A percentile compares a stretch with the other conserved stretches of the same genome.
Conservation (phyloP, 2,329 filamentous ascomycete genomes). For the Ophiocordyceps robertsii region DNA sequence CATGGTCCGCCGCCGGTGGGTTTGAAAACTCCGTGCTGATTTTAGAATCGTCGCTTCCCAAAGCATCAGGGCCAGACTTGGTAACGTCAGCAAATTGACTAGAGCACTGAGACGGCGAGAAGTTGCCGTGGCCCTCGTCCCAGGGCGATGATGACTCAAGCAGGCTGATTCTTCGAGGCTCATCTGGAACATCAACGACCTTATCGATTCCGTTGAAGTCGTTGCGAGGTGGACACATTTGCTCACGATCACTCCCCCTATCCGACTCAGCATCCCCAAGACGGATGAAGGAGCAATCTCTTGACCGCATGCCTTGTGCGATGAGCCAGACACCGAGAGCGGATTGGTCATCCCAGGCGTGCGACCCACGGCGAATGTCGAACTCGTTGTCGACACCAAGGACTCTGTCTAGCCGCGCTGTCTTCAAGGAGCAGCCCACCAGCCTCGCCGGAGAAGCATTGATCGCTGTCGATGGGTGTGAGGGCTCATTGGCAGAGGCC, state of each 20-base stretch:
- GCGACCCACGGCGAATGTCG: conserved; percentile 14
- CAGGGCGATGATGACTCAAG: not conserved
- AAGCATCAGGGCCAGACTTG: not conserved
- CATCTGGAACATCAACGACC: conserved; percentile 2
- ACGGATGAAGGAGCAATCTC: conserved; percentile 10
- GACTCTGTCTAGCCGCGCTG: conserved; percentile 5
- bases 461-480: not conserved
- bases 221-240: not conserved
- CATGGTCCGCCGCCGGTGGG: not conserved
- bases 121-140: not conserved
- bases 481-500: not conserved
- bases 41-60: not conserved
- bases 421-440: conserved; percentile 1
- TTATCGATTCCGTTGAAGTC: conserved; percentile 6
- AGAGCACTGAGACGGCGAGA: too few relatives aligned
- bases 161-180: conserved; percentile 1
- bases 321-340: conserved; percentile 23
- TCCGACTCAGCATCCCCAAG: conserved; percentile 5
- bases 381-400: conserved; percentile 13
- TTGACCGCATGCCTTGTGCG: conserved; percentile 16
- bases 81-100: too few relatives aligned
- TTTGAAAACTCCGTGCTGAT: not conserved
- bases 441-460: not conserved
- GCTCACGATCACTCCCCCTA: not conserved
- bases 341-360: conserved; percentile 19